Base-by-base conservation (phyloP, 2,329 filamentous ascomycete species). In the Diaporthe sp. region DNA sequence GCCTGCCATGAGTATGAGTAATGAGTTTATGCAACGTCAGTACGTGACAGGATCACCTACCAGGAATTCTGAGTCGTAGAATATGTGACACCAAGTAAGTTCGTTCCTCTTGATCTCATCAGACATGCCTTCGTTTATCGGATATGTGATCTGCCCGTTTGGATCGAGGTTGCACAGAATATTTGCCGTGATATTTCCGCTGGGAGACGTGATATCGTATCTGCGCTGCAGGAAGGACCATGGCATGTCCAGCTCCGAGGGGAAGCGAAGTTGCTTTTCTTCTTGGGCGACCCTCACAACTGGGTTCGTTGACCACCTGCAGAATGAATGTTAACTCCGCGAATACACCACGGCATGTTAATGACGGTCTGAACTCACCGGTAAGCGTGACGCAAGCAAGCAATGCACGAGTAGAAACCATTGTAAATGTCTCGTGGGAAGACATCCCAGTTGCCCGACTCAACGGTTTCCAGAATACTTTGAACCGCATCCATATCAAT, bases 231-330 rank as follows among this genome's bases (percentile, higher is more conserved):
- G 79, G 37, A 79, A 80, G 1, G 59, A 28, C 83, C 83, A 85
- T 7, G 83, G 81, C 1, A 74, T 57, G 15, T 79, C 77, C 9
- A 85, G 79, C 53, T 82, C 80, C 0, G 62, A 39, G 1, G 83
- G 83, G 19, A 85, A 77, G 39, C 80, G 77, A 15, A 85, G 62
- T 37, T 78, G 65, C 12, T 77, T 78, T 74, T 84, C 83, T 37
- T 80, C 71, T 76, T 85, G 83, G 31, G 82, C 83, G 15, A 81
- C 76, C 22, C 78, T 79, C 19, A 84, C 82, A 10, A 83, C 80
- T 2, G 83, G 83, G 22, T 83, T 80, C 9, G 79, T 83, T 22
- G 75, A 49, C 46, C 46, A 49, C 46, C 46, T 49, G 22, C 46
- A 15, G 19, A 49, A 49, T 22, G 46, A 49, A 49, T 22, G 7